Evolutionary conservation across 1,284 basidiomycete genomes (phyloP).

Genomic region (Cryptococcus sp.): DNA sequence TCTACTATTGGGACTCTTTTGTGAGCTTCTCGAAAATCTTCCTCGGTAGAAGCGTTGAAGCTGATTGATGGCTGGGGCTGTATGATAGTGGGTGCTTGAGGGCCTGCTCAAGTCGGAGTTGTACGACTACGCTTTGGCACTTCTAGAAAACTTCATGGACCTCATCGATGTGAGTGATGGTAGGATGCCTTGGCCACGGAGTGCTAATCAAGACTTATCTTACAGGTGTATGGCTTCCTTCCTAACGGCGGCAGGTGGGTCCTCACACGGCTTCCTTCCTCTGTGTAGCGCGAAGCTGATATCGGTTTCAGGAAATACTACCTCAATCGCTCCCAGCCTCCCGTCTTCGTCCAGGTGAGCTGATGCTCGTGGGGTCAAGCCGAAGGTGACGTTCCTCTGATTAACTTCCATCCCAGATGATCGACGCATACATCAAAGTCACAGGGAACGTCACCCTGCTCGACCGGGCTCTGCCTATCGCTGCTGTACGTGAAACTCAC

Average conservation of each 20-base stretch:
- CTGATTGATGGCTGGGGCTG: not conserved
- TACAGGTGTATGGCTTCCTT: slow-evolving; percentile 65
- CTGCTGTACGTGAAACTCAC: slow-evolving; percentile 51
- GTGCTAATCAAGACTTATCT: not conserved
- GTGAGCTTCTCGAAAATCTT: not conserved
- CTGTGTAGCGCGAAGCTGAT: not conserved
- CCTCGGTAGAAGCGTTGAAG: not conserved
- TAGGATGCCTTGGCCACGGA: not conserved
- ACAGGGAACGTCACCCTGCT: slow-evolving; percentile 64
- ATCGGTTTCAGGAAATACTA: slow-evolving; percentile 48
- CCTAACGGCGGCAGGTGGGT: slow-evolving; percentile 72
- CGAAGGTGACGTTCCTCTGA: not conserved
- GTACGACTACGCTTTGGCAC: slow-evolving; percentile 66
- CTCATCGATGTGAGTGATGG: slow-evolving; percentile 61
- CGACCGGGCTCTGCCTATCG: slow-evolving; percentile 61
- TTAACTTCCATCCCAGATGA: slow-evolving; percentile 55
- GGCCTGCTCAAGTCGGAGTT: slow-evolving; percentile 77
- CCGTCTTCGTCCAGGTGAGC: slow-evolving; percentile 71
- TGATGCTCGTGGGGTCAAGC: too few relatives aligned
- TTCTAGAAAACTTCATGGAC: slow-evolving; percentile 90
- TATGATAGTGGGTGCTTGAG: slow-evolving; percentile 71
- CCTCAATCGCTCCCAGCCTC: slow-evolving; percentile 84
- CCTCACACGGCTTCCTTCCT: slow-evolving; percentile 15
- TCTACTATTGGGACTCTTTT: slow-evolving; percentile 39
- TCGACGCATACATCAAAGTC: slow-evolving; percentile 60